A percentile compares a stretch with the other conserved stretches of the same genome.
Evolutionary conservation across 179 eudicot species (phyloP).

Genomic region (Sideroxylon spinosum): DNA sequence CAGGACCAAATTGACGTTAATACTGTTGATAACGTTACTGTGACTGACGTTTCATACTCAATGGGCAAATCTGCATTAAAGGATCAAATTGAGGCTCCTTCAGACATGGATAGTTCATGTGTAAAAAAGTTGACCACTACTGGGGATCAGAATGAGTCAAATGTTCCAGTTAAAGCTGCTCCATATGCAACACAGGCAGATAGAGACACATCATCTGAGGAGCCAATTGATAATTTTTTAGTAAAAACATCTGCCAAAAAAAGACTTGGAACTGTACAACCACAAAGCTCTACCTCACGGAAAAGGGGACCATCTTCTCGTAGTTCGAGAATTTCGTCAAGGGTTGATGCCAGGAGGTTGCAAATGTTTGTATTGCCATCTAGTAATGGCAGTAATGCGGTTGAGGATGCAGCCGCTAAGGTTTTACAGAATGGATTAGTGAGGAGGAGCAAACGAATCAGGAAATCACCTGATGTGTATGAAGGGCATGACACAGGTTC

Average conservation of each 20-base stretch:
- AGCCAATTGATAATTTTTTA: conserved; percentile 33
- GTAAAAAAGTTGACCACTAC: conserved; percentile 31
- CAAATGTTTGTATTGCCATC: conserved; percentile 35
- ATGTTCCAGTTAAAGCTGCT: conserved; percentile 39
- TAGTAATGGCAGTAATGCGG: conserved; percentile 25
- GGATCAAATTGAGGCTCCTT: conserved; percentile 33
- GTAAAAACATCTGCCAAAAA: conserved; percentile 41
- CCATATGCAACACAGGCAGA: conserved; percentile 35
- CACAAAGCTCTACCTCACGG: conserved; percentile 33
- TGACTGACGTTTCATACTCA: conserved; percentile 28
- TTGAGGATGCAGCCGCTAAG: conserved; percentile 31
- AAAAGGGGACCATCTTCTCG: conserved; percentile 35
- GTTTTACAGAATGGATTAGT: conserved; percentile 44
- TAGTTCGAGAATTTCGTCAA: conserved; percentile 61
- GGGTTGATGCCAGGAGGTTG: conserved; percentile 35
- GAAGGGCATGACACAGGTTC: conserved; percentile 38
- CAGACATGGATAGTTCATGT: conserved; percentile 23
- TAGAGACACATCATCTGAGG: conserved; percentile 35
- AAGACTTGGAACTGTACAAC: conserved; percentile 39
- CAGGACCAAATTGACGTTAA: conserved; percentile 31
- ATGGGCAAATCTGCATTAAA: conserved; percentile 23
- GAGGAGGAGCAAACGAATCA: conserved; percentile 56
- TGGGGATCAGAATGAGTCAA: conserved; percentile 37
- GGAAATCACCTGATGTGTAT: conserved; percentile 50
- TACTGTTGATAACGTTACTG: conserved; percentile 30